These are phyloP conservation scores for Clausena lansium DNA, from an alignment of 345 rosid genomes.

Conservation along the genomic window DNA sequence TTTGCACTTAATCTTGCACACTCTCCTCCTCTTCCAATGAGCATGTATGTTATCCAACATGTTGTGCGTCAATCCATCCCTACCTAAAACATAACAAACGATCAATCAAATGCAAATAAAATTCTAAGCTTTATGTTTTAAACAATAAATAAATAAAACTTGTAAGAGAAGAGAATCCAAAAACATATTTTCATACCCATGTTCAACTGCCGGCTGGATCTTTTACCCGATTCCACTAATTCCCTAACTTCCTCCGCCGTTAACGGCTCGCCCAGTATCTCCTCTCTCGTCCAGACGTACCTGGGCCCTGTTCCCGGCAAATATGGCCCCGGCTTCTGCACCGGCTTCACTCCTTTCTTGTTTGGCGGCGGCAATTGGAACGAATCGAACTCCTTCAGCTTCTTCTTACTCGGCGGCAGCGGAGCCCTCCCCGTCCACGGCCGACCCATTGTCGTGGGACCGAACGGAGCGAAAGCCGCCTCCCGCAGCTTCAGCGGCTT, in stretches of 20 bases:
- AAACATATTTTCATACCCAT: slow-evolving; percentile 48
- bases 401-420: slow-evolving; percentile 69
- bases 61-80: slow-evolving; percentile 96
- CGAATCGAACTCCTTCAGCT: slow-evolving; percentile 82
- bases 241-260: slow-evolving; percentile 61
- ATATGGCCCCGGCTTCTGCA: slow-evolving; percentile 88
- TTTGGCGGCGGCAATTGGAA: slow-evolving; percentile 68
- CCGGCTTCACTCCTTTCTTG: slow-evolving; percentile 86
- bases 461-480: slow-evolving; percentile 79
- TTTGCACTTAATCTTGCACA: slow-evolving; percentile 87
- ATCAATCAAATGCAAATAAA: not conserved
- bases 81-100: slow-evolving; percentile 47
- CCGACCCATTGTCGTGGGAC: slow-evolving; percentile 73
- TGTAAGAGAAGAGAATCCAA: not conserved
- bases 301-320: slow-evolving; percentile 75
- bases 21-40: slow-evolving; percentile 81
- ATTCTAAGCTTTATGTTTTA: not conserved
- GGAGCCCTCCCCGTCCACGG: slow-evolving; percentile 99
- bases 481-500: slow-evolving; percentile 78
- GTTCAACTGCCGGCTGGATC: slow-evolving; percentile 72
- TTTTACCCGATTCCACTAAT: slow-evolving; percentile 51
- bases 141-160: too few relatives aligned
- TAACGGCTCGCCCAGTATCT: slow-evolving; percentile 88
- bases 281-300: slow-evolving; percentile 69
- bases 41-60: slow-evolving; percentile 93